Evolutionary conservation across 2,329 filamentous ascomycete genomes (phyloP).

Genomic region (Aspergillus jensenii): DNA sequence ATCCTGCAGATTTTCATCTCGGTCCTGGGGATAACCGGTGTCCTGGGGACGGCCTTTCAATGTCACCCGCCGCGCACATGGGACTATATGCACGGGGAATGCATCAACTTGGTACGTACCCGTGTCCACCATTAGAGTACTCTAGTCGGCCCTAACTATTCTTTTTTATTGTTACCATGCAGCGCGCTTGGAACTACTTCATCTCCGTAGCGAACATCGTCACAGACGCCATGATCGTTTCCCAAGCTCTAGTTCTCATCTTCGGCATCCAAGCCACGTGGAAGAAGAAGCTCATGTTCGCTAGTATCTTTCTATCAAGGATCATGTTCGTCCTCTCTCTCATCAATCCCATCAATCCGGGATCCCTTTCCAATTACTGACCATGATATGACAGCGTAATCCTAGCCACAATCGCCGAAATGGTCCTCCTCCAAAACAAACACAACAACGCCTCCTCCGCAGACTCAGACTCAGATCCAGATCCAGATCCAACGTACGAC

Average conservation of each 20-base stretch:
- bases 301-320: background rate
- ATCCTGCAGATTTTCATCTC: background rate
- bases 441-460: too few species aligned
- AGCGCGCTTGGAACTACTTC: background rate
- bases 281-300: background rate
- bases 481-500: background rate
- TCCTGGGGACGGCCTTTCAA: background rate
- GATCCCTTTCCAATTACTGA: too few species aligned
- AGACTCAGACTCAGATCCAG: too few species aligned
- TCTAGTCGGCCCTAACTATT: too few species aligned
- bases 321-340: background rate
- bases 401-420: background rate
- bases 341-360: background rate
- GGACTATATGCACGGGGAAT: background rate
- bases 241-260: background rate
- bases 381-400: background rate
- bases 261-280: background rate
- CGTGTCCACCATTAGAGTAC: too few species aligned
- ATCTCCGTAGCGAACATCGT: background rate
- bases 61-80: background rate
- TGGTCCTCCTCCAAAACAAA: background rate
- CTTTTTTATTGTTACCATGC: too few species aligned
- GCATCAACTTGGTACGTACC: background rate
- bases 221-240: background rate
- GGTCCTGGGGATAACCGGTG: background rate